phyloP scores from a whole-genome alignment of 177 flowering plant genomes.

The Vitis hybrid region DNA sequence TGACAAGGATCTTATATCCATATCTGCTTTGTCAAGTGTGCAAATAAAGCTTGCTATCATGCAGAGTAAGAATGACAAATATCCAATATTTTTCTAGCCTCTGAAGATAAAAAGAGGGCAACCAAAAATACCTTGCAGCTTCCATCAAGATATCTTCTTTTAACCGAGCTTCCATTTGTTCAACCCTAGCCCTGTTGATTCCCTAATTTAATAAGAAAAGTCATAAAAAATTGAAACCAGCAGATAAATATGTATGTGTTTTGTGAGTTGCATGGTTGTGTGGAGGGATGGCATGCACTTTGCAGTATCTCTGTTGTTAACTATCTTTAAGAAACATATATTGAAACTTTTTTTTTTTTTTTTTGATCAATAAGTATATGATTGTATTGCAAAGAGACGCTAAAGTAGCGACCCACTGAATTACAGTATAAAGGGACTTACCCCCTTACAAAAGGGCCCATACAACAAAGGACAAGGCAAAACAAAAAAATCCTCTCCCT shows the following conservation, averaged over 20 bases:
- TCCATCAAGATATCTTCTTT: slow-evolving; percentile 83
- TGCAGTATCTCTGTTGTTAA: neutral
- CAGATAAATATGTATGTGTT: neutral
- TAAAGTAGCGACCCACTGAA: too few species aligned
- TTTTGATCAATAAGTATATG: too few species aligned
- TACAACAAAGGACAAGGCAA: too few species aligned
- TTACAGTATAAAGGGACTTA: too few species aligned
- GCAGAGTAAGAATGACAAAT: slow-evolving; percentile 7
- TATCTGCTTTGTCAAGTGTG: slow-evolving; percentile 60
- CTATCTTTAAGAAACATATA: neutral
- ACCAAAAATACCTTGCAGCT: slow-evolving; percentile 67
- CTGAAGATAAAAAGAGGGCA: neutral
- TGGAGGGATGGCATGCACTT: neutral
- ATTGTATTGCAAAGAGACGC: too few species aligned
- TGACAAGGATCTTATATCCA: slow-evolving; percentile 98
- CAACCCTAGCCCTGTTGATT: slow-evolving; percentile 87
- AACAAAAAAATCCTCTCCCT: too few species aligned
- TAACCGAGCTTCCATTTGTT: slow-evolving; percentile 92
- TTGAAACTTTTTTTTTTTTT: too few species aligned
- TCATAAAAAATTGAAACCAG: neutral
- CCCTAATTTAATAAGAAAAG: slow-evolving; percentile 47
- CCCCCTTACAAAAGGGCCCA: too few species aligned
- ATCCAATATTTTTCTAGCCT: neutral
- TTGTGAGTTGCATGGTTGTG: neutral
- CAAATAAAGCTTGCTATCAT: slow-evolving; percentile 26